Conservation (phyloP, 768 basidiomycete genomes). For the Crassisporium funariophilum region DNA sequence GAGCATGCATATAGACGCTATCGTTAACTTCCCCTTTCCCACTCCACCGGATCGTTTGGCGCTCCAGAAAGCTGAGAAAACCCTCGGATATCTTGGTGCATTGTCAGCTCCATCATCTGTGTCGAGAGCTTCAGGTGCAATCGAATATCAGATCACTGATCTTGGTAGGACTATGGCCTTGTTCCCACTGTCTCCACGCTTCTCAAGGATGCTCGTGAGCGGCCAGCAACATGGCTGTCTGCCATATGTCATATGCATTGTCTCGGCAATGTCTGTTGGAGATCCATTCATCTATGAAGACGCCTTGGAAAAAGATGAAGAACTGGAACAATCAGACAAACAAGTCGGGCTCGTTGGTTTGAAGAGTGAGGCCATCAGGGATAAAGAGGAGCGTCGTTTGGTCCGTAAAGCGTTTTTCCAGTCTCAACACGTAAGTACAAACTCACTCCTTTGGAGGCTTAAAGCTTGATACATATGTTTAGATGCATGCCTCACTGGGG, state of each 20-base stretch:
- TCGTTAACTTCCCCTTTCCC: constrained; percentile 97
- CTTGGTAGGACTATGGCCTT: constrained; percentile 91
- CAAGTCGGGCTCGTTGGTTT: constrained; percentile 44
- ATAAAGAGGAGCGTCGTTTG: constrained; percentile 58
- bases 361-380: constrained; percentile 46
- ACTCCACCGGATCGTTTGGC: constrained; percentile 85
- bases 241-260: constrained; percentile 89
- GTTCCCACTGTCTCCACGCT: constrained; percentile 92
- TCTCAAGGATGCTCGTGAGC: constrained; percentile 93
- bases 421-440: constrained; percentile 66
- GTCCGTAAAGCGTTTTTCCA: constrained; percentile 81
- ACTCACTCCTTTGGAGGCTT: background rate
- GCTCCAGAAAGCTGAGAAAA: constrained; percentile 79
- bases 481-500: constrained; percentile 84
- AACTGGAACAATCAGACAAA: constrained; percentile 40
- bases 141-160: constrained; percentile 72
- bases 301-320: constrained; percentile 48
- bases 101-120: constrained; percentile 43
- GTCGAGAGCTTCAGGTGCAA: constrained; percentile 21
- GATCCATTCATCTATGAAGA: constrained; percentile 94
- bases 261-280: constrained; percentile 90
- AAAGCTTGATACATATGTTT: constrained; percentile 1
- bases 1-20: constrained; percentile 96
- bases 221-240: constrained; percentile 84
- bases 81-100: constrained; percentile 83